Evolutionary conservation across 139 green algal species (phyloP).

Genomic region (Micractinium conductrix): DNA sequence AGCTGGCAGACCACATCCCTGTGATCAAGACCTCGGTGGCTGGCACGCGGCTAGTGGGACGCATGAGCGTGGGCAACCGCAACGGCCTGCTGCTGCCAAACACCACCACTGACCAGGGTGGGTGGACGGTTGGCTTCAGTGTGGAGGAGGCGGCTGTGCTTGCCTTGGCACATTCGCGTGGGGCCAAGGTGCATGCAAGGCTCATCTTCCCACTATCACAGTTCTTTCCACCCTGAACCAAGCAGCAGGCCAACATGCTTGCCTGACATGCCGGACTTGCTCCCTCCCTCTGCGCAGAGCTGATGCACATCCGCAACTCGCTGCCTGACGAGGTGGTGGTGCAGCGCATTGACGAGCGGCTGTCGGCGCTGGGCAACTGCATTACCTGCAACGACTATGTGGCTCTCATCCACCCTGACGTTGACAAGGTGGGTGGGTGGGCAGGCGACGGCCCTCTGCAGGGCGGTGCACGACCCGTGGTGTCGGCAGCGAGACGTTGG

Average conservation of each 20-base stretch:
- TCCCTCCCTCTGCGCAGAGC: no score
- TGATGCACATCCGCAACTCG: constrained; percentile 97
- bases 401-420: constrained; percentile 96
- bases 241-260: no score
- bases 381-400: constrained; percentile 99
- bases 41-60: constrained; percentile 94
- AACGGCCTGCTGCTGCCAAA: constrained; percentile 98
- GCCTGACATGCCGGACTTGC: no score
- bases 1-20: constrained; percentile 97
- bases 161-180: no score
- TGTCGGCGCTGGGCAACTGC: constrained; percentile 98
- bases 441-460: no score
- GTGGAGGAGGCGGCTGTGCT: no score
- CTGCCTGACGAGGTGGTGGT: constrained; percentile 98
- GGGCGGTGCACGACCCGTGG: no score
- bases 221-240: no score
- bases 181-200: no score
- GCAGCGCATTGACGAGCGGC: constrained; percentile 95
- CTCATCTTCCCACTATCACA: no score
- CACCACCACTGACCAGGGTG: constrained; percentile 93
- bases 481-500: no score
- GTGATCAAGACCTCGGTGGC: constrained; percentile 94
- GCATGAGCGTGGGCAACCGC: constrained; percentile 95
- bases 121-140: no score
- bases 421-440: constrained; percentile 73